These are phyloP conservation scores for Psophocarpus tetragonolobus DNA, from an alignment of 306 rosid species.

Conservation along the genomic window DNA sequence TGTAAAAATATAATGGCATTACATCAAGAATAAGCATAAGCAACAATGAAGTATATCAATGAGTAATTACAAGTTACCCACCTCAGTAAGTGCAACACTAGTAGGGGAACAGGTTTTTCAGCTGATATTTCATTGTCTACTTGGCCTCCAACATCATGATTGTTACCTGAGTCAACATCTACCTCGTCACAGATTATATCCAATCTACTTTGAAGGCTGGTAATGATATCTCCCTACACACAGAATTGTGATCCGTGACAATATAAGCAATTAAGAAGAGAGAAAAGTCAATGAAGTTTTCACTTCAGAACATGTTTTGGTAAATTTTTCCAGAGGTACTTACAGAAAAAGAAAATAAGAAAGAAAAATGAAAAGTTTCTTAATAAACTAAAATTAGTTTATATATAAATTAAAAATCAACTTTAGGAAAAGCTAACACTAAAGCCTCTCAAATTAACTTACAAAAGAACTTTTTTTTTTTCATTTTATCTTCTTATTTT, in stretches of 20 bases:
- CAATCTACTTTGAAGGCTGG: conserved; percentile 84
- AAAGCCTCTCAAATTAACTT: too few relatives aligned
- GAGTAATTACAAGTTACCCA: conserved; percentile 30
- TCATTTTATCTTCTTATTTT: too few relatives aligned
- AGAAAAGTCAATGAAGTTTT: background rate
- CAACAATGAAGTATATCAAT: conserved; percentile 11
- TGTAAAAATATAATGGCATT: conserved; percentile 10
- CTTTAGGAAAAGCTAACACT: too few relatives aligned
- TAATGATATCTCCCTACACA: conserved; percentile 78
- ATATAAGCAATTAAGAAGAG: conserved; percentile 13
- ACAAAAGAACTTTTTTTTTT: too few relatives aligned
- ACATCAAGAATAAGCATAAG: conserved; percentile 15
- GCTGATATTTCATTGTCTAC: conserved; percentile 44
- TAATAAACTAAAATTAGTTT: too few relatives aligned
- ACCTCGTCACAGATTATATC: conserved; percentile 88
- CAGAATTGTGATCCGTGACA: conserved; percentile 17
- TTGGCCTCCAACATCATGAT: conserved; percentile 43
- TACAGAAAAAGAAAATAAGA: too few relatives aligned
- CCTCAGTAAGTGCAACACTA: conserved; percentile 55
- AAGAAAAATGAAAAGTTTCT: too few relatives aligned
- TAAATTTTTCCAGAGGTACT: too few relatives aligned
- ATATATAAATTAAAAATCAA: too few relatives aligned
- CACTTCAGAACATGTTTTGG: too few relatives aligned
- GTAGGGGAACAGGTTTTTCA: conserved; percentile 60
- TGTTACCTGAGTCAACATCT: conserved; percentile 49